Percentiles rank a stretch among this genome's conserved stretches.
Evolutionary conservation across 2,329 filamentous ascomycete species (phyloP).

Genomic region (Diaporthe aspalathi): DNA sequence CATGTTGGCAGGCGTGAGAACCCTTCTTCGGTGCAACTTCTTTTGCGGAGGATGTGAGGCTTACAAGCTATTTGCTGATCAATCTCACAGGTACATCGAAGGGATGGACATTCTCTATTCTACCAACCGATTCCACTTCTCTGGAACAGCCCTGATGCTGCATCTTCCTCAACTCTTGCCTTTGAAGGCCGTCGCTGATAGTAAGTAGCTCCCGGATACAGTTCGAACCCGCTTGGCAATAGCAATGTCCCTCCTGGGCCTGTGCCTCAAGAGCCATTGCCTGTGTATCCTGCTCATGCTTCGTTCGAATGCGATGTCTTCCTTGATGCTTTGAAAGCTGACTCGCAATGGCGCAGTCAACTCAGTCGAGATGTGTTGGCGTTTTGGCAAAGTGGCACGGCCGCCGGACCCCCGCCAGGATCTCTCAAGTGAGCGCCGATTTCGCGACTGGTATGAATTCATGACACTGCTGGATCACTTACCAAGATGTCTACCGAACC

Average conservation of each 20-base stretch:
- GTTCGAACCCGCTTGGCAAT: too few species aligned
- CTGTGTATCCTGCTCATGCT: too few species aligned
- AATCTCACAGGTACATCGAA: conserved; percentile 11
- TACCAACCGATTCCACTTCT: conserved; percentile 9
- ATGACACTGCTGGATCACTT: background rate
- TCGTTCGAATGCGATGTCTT: too few species aligned
- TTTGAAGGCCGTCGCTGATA: background rate
- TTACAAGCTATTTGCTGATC: background rate
- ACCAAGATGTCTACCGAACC: conserved; percentile 10
- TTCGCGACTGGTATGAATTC: conserved; percentile 11
- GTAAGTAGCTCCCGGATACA: too few species aligned
- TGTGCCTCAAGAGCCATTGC: too few species aligned
- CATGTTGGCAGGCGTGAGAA: conserved; percentile 29
- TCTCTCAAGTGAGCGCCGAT: conserved; percentile 16
- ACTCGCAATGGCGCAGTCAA: too few species aligned
- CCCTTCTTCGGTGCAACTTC: too few species aligned
- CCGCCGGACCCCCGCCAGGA: conserved; percentile 9
- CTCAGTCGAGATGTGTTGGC: conserved; percentile 25
- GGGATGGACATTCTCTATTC: conserved; percentile 20
- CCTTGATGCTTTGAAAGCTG: too few species aligned
- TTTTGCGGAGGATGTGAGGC: background rate
- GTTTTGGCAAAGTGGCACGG: background rate
- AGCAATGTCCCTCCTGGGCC: too few species aligned
- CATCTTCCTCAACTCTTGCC: conserved; percentile 4
- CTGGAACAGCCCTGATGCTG: background rate